Base-by-base conservation (phyloP, 805 yeast species). In the Grigorovia jiainica region DNA sequence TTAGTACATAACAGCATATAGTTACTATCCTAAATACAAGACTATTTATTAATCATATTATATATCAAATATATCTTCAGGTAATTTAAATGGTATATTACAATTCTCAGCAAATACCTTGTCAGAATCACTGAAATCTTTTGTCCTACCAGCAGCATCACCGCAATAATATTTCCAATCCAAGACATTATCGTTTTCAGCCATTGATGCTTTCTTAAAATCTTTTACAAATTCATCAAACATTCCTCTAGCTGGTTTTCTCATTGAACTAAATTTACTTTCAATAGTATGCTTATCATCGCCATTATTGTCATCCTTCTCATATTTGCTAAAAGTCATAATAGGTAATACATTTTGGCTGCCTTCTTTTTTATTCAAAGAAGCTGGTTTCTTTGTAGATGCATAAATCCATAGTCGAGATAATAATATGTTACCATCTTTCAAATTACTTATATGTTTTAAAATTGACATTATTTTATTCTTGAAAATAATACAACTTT, bases 81-180 rank as follows among this genome's bases (percentile, higher is more conserved):
- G 97, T 0, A 76, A 64, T 40, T 64, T 63, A 53, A 86, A 90
- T 17, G 50, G 47, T 2, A 87, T 36, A 0, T 75, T 75, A 1
- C 73, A 54, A 16, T 66, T 69, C 34, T 66, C 48, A 0, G 97
- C 96, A 68, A 89, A 89, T 42, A 46, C 56, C 47, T 57, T 60
- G 59, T 90, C 98, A 38, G 83, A 75, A 51, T 84, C 87, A 68
- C 92, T 84, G 56, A 81, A 83, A 60, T 90, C 97, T 0, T 55
- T 60, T 2, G 57, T 53, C 41, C 97, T 68, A 1, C 97, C 98
- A 6, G 96, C 97, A 0, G 97, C 97, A 65, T 90, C 98, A 5
- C 98, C 98, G n/a, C 87, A 89, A 58, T 64, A 92, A 37, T 54
- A 59, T 16, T 27, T 37, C 51, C 52, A 47, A 5, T 24, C n/a